Evolutionary conservation across 2,329 filamentous ascomycete genomes (phyloP).

Genomic region (Coniochaeta pulveracea): DNA sequence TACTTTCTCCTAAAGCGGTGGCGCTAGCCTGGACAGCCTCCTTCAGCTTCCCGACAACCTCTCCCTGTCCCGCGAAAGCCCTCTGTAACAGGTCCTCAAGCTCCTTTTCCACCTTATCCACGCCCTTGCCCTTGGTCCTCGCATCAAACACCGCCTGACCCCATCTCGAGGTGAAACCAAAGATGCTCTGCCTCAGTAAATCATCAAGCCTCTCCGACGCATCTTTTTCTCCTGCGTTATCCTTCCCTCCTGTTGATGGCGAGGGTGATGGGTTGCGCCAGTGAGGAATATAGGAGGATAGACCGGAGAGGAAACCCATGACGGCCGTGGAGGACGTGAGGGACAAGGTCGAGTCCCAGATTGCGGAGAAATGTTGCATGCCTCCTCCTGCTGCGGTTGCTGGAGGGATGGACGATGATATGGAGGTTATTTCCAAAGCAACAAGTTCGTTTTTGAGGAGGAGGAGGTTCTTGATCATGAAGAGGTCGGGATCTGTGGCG

Average conservation of each 20-base stretch:
- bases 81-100: constrained; percentile 43
- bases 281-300: constrained; percentile 42
- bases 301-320: constrained; percentile 35
- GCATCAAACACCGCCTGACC: constrained; percentile 38
- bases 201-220: constrained; percentile 56
- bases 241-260: constrained; percentile 8
- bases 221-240: constrained; percentile 29
- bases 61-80: constrained; percentile 48
- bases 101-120: constrained; percentile 42
- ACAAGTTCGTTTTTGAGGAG: constrained; percentile 94
- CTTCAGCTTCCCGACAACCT: constrained; percentile 47
- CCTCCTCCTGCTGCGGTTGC: constrained; percentile 19
- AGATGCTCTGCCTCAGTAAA: constrained; percentile 49
- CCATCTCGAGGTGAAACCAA: constrained; percentile 51
- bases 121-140: constrained; percentile 29
- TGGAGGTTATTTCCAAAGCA: constrained; percentile 80
- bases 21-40: constrained; percentile 49
- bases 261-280: constrained; percentile 12
- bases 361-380: constrained; percentile 52
- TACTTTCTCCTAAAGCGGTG: constrained; percentile 30
- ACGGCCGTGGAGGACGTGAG: constrained; percentile 28
- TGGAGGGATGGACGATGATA: constrained; percentile 26
- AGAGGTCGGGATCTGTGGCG: constrained; percentile 68
- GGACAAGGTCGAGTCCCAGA: constrained; percentile 49
- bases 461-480: constrained; percentile 89